Evolutionary conservation across 2,329 filamentous ascomycete genomes (phyloP).

Genomic region (Emergomyces orientalis): DNA sequence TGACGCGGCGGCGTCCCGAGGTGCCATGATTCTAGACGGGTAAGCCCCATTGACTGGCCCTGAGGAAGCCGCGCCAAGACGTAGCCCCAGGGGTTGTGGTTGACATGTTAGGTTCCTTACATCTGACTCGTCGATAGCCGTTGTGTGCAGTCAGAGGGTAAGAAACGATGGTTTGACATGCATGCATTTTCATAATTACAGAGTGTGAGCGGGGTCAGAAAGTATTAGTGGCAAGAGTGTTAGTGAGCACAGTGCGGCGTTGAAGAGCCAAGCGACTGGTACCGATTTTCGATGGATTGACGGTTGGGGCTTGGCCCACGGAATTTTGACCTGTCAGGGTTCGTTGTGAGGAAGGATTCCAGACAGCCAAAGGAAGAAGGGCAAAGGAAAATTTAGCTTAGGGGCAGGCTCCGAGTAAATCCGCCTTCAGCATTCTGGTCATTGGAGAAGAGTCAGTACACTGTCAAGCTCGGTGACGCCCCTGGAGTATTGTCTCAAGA

Average conservation of each 20-base stretch:
- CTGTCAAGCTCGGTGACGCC: no score
- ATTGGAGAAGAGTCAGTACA: no score
- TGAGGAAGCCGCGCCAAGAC: neutral
- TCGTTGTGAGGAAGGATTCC: neutral
- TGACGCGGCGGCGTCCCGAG: neutral
- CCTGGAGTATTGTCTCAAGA: neutral
- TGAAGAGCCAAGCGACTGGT: neutral
- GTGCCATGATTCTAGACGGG: neutral
- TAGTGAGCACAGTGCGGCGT: neutral
- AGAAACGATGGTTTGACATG: neutral
- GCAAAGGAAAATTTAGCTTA: neutral
- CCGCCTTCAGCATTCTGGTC: neutral
- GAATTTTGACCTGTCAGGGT: neutral
- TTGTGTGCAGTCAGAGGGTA: neutral
- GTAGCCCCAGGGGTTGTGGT: neutral
- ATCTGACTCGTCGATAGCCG: neutral
- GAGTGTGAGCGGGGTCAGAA: neutral
- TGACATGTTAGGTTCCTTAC: neutral
- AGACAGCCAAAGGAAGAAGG: neutral
- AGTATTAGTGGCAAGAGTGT: neutral
- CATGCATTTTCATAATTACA: neutral
- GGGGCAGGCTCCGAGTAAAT: neutral
- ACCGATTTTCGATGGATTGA: neutral
- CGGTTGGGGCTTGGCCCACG: neutral
- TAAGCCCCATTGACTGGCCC: neutral